A percentile compares a stretch with the other conserved stretches of the same genome.
Evolutionary conservation across 352 stramenopile species (phyloP).

Genomic region (Pythium plurisporium): DNA sequence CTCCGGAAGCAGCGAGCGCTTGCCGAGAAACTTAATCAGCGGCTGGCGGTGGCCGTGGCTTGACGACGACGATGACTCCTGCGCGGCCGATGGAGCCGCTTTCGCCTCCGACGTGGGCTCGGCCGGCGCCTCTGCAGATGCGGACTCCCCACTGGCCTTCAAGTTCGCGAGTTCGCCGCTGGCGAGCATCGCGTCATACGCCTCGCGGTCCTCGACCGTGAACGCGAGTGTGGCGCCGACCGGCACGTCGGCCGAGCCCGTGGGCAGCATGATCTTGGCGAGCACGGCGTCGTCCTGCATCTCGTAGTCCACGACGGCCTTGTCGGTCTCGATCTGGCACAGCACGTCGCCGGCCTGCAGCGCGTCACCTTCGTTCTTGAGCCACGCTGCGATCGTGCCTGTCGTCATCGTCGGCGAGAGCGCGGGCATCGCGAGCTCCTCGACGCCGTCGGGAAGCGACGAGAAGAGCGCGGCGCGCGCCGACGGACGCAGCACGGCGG

Average conservation of each 20-base stretch:
- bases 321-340: slow-evolving; percentile 98
- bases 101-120: background rate
- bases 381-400: slow-evolving; percentile 93
- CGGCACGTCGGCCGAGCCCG: slow-evolving; percentile 85
- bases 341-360: slow-evolving; percentile 91
- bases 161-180: slow-evolving; percentile 56
- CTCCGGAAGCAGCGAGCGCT: slow-evolving; percentile 55
- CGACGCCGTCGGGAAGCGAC: slow-evolving; percentile 66
- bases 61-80: background rate
- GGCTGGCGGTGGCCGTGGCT: slow-evolving; percentile 33
- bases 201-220: slow-evolving; percentile 91
- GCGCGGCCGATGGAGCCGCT: background rate
- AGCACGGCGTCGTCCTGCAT: slow-evolving; percentile 96
- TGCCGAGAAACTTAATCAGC: slow-evolving; percentile 85
- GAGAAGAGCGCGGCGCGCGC: slow-evolving; percentile 27
- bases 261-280: slow-evolving; percentile 91
- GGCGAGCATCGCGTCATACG: slow-evolving; percentile 52
- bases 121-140: too few species aligned
- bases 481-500: background rate
- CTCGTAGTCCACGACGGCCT: slow-evolving; percentile 98
- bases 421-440: slow-evolving; percentile 90
- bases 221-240: slow-evolving; percentile 93
- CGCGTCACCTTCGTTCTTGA: slow-evolving; percentile 88
- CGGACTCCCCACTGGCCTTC: slow-evolving; percentile 26
- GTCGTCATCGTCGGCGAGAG: slow-evolving; percentile 97